These are phyloP conservation scores for Helotiales sp. DNA, from an alignment of 2,329 filamentous ascomycete genomes.

Conservation along the genomic window DNA sequence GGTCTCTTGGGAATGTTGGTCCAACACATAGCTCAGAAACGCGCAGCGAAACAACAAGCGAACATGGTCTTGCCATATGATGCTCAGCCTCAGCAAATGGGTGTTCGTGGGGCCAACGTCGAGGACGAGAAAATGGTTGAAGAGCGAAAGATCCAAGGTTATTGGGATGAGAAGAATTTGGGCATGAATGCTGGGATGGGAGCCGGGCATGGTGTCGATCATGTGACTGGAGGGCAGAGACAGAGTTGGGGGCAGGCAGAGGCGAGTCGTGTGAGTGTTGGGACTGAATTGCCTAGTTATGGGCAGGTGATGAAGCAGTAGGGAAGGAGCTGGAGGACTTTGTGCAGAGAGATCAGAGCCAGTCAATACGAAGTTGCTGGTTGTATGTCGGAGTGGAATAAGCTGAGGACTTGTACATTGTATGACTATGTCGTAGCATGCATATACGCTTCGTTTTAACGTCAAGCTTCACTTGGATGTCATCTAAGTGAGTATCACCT, in stretches of 20 bases:
- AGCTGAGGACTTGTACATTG: too few species aligned
- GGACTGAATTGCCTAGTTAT: conserved; percentile 4
- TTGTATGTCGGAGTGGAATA: too few species aligned
- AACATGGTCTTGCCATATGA: too few species aligned
- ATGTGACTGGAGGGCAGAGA: not conserved
- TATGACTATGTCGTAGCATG: too few species aligned
- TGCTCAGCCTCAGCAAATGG: not conserved
- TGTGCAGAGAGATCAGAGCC: not conserved
- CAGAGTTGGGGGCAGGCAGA: not conserved
- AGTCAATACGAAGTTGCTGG: not conserved
- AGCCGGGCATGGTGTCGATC: not conserved
- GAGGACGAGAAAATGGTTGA: not conserved
- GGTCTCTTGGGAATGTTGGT: conserved; percentile 2
- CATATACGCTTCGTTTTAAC: too few species aligned
- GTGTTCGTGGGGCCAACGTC: not conserved
- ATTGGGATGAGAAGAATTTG: not conserved
- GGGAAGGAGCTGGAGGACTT: not conserved
- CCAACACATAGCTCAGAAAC: conserved; percentile 4
- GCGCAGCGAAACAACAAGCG: not conserved
- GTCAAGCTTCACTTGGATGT: too few species aligned
- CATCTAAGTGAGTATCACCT: not conserved
- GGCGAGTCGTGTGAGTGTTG: not conserved
- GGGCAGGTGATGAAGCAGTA: conserved; percentile 7
- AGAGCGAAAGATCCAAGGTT: not conserved
- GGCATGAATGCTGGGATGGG: not conserved